Percentiles rank a stretch among this genome's conserved stretches.
Conservation (phyloP, 2,329 filamentous ascomycete species). For the Annulohypoxylon truncatum region DNA sequence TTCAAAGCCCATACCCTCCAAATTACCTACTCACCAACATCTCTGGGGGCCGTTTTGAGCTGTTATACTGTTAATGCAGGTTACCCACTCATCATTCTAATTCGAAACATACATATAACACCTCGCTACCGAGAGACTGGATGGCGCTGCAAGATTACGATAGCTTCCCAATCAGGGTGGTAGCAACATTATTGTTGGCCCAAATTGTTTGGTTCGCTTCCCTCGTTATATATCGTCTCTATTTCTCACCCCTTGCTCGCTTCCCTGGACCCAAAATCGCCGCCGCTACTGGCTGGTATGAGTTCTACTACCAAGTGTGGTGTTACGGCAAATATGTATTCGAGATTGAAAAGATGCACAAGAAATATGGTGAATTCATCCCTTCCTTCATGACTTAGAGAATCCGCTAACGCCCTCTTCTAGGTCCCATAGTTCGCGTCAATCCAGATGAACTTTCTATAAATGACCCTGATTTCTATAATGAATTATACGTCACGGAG, state of each 20-base stretch:
- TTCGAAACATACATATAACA: not conserved
- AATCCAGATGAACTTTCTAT: slow-evolving; percentile 48
- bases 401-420: not conserved
- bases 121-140: not conserved
- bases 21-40: not conserved
- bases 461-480: slow-evolving; percentile 39
- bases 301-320: slow-evolving; percentile 42
- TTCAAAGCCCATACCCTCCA: not conserved
- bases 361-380: slow-evolving; percentile 48
- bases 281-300: slow-evolving; percentile 42
- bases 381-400: not conserved
- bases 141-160: slow-evolving; percentile 7
- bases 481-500: slow-evolving; percentile 31
- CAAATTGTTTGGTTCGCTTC: not conserved
- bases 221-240: slow-evolving; percentile 38
- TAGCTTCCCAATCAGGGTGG: not conserved
- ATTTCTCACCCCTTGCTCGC: slow-evolving; percentile 41
- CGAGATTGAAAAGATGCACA: slow-evolving; percentile 45
- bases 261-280: slow-evolving; percentile 45
- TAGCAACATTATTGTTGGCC: slow-evolving; percentile 1
- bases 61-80: not conserved
- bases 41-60: not conserved
- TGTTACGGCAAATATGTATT: slow-evolving; percentile 43
- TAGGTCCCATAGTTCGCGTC: slow-evolving; percentile 40
- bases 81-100: not conserved